Base-by-base conservation (phyloP, 768 basidiomycete genomes). In the Auriscalpium vulgare region DNA sequence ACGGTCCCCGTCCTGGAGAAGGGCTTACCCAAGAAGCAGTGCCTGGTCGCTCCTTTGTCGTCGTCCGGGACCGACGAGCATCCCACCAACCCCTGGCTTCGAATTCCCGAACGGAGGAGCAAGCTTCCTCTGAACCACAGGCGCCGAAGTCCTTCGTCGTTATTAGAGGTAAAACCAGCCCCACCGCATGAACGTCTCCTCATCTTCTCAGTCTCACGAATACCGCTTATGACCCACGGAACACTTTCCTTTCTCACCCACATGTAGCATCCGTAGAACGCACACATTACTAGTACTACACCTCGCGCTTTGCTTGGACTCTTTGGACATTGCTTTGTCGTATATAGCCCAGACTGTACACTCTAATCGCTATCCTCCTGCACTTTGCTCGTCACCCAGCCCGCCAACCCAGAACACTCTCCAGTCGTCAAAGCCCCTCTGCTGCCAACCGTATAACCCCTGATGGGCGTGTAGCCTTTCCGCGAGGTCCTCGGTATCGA, bases 351-450 rank as follows among this genome's bases (percentile, higher is more conserved):
- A 40, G 47, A 46, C 55, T 51, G 54, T 56, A 56, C 50, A 50
- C 46, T 60, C 43, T 55, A 55, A 37, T 72, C 68, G 11, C 69
- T 69, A 35, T 71, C 70, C 6, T 68, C 68, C 23, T 63, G 68
- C 59, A 61, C 66, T 35, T 67, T 59, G 14, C 64, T 69, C 53
- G 54, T 70, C 38, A 66, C 69, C 61, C 71, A 72, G 19, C 19
- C 87, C 87, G 0, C 90, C 90, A 10, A 91, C 70, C 90, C 90
- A 93, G 65, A 92, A 84, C 11, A 92, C 79, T 19, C 90, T 74
- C 79, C 83, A 93, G 64, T 93, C 90, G 53, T 83, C 80, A 4
- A 74, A 59, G 14, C 85, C 89, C 64, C 85, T 89, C 62, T 81
- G 71, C 69, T 82, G 77, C 89, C 90, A 91, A 0, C 80, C 89